Evolutionary conservation across 257 asterid genomes (phyloP).

Genomic region (Gynochthodes officinalis): DNA sequence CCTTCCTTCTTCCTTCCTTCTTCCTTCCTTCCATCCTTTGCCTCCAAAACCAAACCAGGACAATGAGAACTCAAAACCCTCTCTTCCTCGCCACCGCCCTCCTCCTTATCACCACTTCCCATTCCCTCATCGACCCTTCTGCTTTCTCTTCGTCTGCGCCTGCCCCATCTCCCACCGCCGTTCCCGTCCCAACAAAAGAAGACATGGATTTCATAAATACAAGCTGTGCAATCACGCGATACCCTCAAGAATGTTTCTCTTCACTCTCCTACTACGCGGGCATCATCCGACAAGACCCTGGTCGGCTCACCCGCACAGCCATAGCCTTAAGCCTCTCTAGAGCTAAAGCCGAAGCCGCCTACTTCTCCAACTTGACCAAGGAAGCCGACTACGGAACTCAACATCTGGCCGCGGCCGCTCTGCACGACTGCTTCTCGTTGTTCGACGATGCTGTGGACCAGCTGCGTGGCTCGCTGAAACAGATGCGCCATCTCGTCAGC

Average conservation of each 20-base stretch:
- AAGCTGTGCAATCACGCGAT: conserved; percentile 58
- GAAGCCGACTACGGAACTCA: conserved; percentile 46
- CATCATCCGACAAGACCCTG: conserved; percentile 50
- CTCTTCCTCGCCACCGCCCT: conserved; percentile 16
- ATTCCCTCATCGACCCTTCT: conserved; percentile 28
- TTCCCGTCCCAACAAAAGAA: background rate
- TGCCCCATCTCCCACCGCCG: conserved; percentile 3
- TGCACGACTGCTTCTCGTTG: conserved; percentile 63
- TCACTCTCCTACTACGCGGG: conserved; percentile 57
- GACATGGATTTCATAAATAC: conserved; percentile 61
- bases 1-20: no score
- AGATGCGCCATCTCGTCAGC: conserved; percentile 55
- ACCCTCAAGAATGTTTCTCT: conserved; percentile 58
- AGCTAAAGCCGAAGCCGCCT: conserved; percentile 32
- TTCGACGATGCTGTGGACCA: conserved; percentile 69
- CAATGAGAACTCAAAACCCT: conserved; percentile 14
- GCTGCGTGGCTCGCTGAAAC: conserved; percentile 59
- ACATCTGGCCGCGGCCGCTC: conserved; percentile 50
- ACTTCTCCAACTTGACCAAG: conserved; percentile 53
- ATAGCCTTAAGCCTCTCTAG: conserved; percentile 58
- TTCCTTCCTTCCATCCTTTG: no score
- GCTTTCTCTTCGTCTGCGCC: conserved; percentile 9
- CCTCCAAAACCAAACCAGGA: background rate
- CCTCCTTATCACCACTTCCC: conserved; percentile 20
- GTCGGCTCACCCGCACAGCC: conserved; percentile 57